A percentile compares a stretch with the other conserved stretches of the same genome.
Conservation (phyloP, 106 monocot species). For the Acorus calamus region DNA sequence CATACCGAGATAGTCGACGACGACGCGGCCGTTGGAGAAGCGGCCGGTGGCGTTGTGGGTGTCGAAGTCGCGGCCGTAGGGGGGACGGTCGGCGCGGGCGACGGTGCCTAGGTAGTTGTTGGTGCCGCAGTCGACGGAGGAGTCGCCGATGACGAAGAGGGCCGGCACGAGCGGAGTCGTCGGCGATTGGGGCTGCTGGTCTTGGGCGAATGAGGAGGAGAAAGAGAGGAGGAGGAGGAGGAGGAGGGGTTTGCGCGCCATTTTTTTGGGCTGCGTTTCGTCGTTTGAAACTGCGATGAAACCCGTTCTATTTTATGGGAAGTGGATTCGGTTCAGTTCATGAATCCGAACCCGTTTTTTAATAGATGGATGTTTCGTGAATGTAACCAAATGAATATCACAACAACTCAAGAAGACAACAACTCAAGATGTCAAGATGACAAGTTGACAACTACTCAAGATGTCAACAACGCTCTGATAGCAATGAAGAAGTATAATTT, state of each 20-base stretch:
- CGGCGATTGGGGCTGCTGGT: slow-evolving; percentile 4
- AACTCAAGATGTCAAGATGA: too few relatives aligned
- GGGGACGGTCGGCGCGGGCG: slow-evolving; percentile 64
- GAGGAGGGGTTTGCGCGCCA: background rate
- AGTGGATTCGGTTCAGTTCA: too few relatives aligned
- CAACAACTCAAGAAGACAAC: too few relatives aligned
- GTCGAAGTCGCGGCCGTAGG: slow-evolving; percentile 83
- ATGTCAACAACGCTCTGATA: too few relatives aligned
- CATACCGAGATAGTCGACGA: slow-evolving; percentile 67
- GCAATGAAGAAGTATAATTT: too few relatives aligned
- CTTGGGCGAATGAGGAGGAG: background rate
- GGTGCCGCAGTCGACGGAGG: slow-evolving; percentile 76
- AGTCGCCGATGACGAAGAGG: slow-evolving; percentile 75
- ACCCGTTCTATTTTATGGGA: too few relatives aligned
- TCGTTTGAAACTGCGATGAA: too few relatives aligned
- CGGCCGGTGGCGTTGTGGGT: slow-evolving; percentile 59
- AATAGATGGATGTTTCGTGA: too few relatives aligned
- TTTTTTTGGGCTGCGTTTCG: too few relatives aligned
- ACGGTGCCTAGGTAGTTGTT: slow-evolving; percentile 79
- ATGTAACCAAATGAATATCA: too few relatives aligned
- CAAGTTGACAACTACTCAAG: too few relatives aligned
- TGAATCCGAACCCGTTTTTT: too few relatives aligned
- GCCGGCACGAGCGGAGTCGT: slow-evolving; percentile 41
- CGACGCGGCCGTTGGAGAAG: slow-evolving; percentile 80
- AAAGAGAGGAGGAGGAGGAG: slow-evolving; percentile 6